Percentiles rank a stretch among this genome's conserved stretches.
These are phyloP conservation scores for Saccharomyces hybrid DNA, from an alignment of 1,139 yeast species.

Conservation along the genomic window DNA sequence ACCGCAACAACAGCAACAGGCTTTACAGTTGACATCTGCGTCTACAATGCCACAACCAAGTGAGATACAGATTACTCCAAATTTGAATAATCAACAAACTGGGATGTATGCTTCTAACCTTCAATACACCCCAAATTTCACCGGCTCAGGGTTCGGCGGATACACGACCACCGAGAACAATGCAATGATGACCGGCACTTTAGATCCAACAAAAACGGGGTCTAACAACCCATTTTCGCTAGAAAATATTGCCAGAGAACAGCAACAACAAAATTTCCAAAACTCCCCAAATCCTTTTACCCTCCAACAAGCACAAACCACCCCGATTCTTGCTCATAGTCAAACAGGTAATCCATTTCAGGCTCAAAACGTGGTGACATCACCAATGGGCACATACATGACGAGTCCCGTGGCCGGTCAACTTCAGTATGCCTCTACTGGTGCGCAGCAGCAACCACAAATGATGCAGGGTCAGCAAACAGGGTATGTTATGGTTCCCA, in stretches of 20 bases:
- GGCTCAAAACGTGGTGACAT: neutral
- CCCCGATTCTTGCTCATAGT: neutral
- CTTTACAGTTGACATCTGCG: conserved; percentile 34
- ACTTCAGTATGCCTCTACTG: conserved; percentile 3
- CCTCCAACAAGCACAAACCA: conserved; percentile 1
- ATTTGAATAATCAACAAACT: neutral
- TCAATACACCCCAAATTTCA: conserved; percentile 34
- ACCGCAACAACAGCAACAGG: conserved; percentile 13
- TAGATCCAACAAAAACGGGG: conserved; percentile 13
- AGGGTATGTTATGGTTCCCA: neutral
- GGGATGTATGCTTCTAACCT: conserved; percentile 12
- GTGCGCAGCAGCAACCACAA: conserved; percentile 11
- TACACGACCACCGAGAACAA: conserved; percentile 20
- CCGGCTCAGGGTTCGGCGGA: conserved; percentile 57
- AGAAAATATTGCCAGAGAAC: conserved; percentile 9
- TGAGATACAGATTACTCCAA: neutral
- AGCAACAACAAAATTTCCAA: conserved; percentile 1
- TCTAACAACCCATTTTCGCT: conserved; percentile 28
- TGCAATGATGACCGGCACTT: conserved; percentile 3
- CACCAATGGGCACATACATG: neutral
- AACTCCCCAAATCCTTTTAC: conserved; percentile 2
- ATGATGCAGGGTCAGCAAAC: conserved; percentile 5
- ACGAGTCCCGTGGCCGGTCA: neutral
- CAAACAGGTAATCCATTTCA: neutral
- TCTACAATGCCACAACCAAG: conserved; percentile 33